Conservation (phyloP, 192 early-diverging fungal species). For the Helicostylum pulchrum region DNA sequence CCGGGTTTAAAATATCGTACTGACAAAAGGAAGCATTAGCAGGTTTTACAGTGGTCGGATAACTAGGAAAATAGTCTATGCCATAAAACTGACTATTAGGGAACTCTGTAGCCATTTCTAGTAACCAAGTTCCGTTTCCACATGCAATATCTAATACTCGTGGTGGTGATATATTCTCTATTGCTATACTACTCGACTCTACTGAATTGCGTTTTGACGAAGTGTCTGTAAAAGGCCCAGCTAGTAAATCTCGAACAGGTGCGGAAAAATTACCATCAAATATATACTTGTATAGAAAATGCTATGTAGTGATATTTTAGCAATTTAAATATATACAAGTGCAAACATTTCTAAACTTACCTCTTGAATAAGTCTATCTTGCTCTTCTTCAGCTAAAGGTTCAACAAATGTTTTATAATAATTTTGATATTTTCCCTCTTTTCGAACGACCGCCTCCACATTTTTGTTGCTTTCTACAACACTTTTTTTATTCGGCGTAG, state of each 20-base stretch:
- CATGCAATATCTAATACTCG: constrained; percentile 4
- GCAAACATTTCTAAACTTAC: constrained; percentile 2
- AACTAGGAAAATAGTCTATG: constrained; percentile 33
- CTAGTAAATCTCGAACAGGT: constrained; percentile 23
- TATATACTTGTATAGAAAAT: constrained; percentile 6
- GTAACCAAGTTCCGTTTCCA: constrained; percentile 22
- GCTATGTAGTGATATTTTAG: not conserved
- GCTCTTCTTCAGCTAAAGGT: constrained; percentile 32
- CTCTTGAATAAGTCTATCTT: constrained; percentile 28
- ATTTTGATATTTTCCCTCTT: constrained; percentile 10
- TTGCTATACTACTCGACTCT: not conserved
- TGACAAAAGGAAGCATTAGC: constrained; percentile 22
- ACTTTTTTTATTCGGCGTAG: not conserved
- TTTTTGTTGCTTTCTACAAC: too few species aligned
- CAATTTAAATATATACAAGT: too few species aligned
- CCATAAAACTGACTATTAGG: constrained; percentile 31
- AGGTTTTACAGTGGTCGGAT: constrained; percentile 25
- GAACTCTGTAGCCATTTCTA: constrained; percentile 42
- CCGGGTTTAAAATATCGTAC: constrained; percentile 11
- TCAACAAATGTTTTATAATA: constrained; percentile 19
- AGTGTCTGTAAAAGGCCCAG: not conserved
- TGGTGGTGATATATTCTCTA: constrained; percentile 6
- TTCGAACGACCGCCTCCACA: too few species aligned
- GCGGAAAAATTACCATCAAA: constrained; percentile 26
- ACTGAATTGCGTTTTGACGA: not conserved